Percentiles rank a stretch among this genome's conserved stretches.
Evolutionary conservation across 2,329 filamentous ascomycete genomes (phyloP).

Genomic region (Bipolaris gigantea): DNA sequence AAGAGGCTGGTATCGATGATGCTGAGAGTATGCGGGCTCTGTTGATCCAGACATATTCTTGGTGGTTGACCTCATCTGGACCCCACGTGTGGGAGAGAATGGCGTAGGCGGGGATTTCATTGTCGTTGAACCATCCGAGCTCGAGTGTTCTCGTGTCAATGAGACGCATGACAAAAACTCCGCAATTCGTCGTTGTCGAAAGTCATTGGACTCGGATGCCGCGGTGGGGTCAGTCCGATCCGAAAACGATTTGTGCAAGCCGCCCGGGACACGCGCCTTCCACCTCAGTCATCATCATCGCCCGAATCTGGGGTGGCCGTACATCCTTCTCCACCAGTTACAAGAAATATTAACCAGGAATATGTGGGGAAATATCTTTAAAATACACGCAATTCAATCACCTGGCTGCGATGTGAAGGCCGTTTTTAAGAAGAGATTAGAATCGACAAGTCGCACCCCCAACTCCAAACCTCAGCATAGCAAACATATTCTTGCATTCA

Average conservation of each 20-base stretch:
- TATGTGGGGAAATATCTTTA: background rate
- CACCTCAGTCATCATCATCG: background rate
- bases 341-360: background rate
- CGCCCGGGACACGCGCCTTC: background rate
- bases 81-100: constrained; percentile 31
- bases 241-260: background rate
- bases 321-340: no score
- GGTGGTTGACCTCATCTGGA: constrained; percentile 19
- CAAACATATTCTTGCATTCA: no score
- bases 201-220: constrained; percentile 1
- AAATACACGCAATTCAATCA: no score
- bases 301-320: background rate
- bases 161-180: constrained; percentile 28
- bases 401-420: no score
- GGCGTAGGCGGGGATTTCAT: constrained; percentile 25
- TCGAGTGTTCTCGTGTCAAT: constrained; percentile 29
- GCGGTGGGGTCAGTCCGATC: constrained; percentile 6
- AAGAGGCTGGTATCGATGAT: background rate
- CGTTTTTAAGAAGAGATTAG: no score
- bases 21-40: constrained; percentile 14
- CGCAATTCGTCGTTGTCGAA: background rate
- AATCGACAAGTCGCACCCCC: background rate
- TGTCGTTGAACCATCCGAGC: constrained; percentile 25
- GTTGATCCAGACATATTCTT: constrained; percentile 24
- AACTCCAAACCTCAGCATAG: no score